phyloP scores from a whole-genome alignment of 2,329 filamentous ascomycete genomes.

The Colletotrichum sp. region DNA sequence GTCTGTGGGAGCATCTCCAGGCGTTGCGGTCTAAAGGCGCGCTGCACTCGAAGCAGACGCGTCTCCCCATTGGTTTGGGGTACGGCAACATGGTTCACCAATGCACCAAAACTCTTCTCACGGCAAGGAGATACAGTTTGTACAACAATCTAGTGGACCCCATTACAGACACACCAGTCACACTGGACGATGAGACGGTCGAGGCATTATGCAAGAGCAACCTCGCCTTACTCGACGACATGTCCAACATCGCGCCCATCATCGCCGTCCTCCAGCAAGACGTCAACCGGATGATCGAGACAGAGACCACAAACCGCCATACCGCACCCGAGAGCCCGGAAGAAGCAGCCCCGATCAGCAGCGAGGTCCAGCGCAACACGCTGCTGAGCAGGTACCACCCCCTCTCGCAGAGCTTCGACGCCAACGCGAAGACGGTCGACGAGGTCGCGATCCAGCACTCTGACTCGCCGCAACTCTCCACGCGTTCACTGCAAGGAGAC shows the following conservation, averaged over 20 bases:
- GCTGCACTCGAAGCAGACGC: slow-evolving; percentile 3
- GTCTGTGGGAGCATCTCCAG: slow-evolving; percentile 3
- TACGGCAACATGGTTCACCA: slow-evolving; percentile 4
- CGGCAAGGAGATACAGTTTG: background rate
- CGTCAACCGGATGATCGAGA: background rate
- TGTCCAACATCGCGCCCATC: slow-evolving; percentile 2
- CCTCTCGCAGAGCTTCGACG: slow-evolving; percentile 2
- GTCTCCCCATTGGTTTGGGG: background rate
- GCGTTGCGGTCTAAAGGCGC: background rate
- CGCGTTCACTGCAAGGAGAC: background rate
- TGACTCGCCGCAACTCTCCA: background rate
- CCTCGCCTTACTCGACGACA: background rate
- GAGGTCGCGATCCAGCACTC: slow-evolving; percentile 5
- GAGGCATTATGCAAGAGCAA: background rate
- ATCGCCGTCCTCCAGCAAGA: slow-evolving; percentile 6
- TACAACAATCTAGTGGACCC: background rate
- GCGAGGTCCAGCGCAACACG: background rate
- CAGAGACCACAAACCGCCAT: background rate
- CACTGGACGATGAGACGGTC: background rate
- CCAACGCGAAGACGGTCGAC: background rate
- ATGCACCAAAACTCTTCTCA: slow-evolving; percentile 8
- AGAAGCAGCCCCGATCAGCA: background rate
- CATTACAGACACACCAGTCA: background rate
- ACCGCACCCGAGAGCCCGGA: background rate
- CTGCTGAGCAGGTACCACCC: slow-evolving; percentile 8